A percentile compares a stretch with the other conserved stretches of the same genome.
Conservation (phyloP, 495 filamentous ascomycete species). For the Trichoderma virens region DNA sequence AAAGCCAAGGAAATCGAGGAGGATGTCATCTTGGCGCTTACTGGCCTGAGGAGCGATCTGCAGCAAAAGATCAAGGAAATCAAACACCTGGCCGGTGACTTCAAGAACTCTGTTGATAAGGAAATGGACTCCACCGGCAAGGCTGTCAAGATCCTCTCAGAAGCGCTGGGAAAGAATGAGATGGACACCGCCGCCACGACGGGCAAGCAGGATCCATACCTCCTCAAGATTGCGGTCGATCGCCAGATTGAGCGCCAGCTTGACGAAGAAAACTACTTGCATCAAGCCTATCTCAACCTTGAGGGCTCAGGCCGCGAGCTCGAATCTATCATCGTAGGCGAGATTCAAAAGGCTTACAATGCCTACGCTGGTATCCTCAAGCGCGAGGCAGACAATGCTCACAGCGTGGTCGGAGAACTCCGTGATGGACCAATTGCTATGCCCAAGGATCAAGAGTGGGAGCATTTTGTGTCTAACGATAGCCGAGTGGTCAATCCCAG, state of each 20-base stretch:
- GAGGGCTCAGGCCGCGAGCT: constrained; percentile 91
- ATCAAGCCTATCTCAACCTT: constrained; percentile 91
- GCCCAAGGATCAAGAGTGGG: constrained; percentile 90
- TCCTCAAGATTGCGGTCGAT: constrained; percentile 76
- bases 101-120: constrained; percentile 82
- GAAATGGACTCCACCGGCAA: constrained; percentile 64
- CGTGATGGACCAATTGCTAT: constrained; percentile 78
- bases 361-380: constrained; percentile 84
- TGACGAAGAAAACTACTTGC: constrained; percentile 94
- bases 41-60: constrained; percentile 77
- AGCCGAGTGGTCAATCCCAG: constrained; percentile 84
- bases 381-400: constrained; percentile 75
- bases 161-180: constrained; percentile 69
- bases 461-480: constrained; percentile 69
- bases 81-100: constrained; percentile 82
- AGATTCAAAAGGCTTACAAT: constrained; percentile 96
- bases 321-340: constrained; percentile 89
- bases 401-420: constrained; percentile 71
- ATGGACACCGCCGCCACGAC: constrained; percentile 63
- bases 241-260: constrained; percentile 84
- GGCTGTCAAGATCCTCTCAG: constrained; percentile 70
- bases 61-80: constrained; percentile 98
- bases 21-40: constrained; percentile 81
- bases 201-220: constrained; percentile 86
- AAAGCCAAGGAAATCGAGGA: constrained; percentile 85